These are phyloP conservation scores for Diaporthe humulicola DNA, from an alignment of 2,329 filamentous ascomycete genomes.

Conservation along the genomic window DNA sequence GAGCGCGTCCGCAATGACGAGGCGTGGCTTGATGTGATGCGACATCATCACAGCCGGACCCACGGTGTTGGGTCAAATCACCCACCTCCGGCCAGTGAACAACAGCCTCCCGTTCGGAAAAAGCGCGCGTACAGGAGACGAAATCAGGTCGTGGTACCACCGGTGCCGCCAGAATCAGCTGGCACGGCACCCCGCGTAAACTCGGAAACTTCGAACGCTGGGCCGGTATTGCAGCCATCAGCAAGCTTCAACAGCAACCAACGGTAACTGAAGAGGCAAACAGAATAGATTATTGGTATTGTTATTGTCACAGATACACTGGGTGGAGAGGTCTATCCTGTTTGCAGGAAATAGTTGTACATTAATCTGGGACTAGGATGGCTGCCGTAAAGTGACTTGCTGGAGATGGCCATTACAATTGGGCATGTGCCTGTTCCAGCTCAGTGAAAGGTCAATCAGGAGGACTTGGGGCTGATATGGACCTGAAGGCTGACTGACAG, in stretches of 20 bases:
- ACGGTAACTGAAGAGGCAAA: background rate
- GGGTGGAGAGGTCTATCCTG: background rate
- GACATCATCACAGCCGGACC: constrained; percentile 41
- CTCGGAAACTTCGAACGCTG: background rate
- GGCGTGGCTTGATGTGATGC: constrained; percentile 59
- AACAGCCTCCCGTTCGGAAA: constrained; percentile 27
- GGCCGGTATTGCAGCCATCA: background rate
- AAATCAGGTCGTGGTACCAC: constrained; percentile 19
- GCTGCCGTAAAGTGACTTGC: background rate
- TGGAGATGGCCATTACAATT: background rate
- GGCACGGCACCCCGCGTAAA: background rate
- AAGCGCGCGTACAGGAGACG: constrained; percentile 36
- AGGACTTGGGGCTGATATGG: background rate
- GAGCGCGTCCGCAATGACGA: constrained; percentile 59
- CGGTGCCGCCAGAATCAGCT: background rate
- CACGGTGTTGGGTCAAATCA: background rate
- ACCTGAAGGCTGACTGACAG: background rate
- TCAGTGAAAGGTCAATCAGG: background rate
- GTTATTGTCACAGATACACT: background rate
- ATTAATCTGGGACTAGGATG: constrained; percentile 3
- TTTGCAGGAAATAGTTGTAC: background rate
- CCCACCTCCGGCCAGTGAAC: constrained; percentile 21
- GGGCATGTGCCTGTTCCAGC: background rate
- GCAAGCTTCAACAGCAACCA: background rate
- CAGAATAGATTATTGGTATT: background rate